Conservation (phyloP, 2,329 filamentous ascomycete species). For the Claviceps sp. region DNA sequence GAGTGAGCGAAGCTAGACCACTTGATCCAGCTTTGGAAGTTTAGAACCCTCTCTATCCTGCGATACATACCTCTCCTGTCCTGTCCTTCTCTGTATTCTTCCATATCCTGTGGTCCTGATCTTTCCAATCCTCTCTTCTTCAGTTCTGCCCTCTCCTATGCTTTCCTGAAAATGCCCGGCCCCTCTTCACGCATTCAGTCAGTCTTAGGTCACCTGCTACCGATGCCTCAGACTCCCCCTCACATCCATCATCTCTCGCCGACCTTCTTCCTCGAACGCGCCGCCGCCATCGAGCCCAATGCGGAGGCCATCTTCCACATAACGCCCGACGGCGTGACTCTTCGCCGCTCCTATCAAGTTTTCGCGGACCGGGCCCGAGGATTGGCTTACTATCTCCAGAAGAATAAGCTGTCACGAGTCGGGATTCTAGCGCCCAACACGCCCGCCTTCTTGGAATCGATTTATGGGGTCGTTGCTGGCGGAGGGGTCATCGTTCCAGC, state of each 20-base stretch:
- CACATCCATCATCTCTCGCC: conserved; percentile 73
- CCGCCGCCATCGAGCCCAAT: conserved; percentile 76
- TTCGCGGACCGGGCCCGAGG: conserved; percentile 78
- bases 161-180: conserved; percentile 41
- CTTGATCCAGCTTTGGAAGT: too few relatives aligned
- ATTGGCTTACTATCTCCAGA: conserved; percentile 74
- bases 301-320: conserved; percentile 76
- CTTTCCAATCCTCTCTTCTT: neutral
- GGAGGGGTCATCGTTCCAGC: conserved; percentile 62
- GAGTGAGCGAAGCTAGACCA: too few relatives aligned
- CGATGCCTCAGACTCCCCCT: conserved; percentile 28
- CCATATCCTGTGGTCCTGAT: neutral
- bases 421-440: conserved; percentile 88
- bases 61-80: too few relatives aligned
- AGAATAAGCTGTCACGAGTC: conserved; percentile 60
- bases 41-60: too few relatives aligned
- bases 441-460: conserved; percentile 80
- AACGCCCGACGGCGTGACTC: conserved; percentile 59
- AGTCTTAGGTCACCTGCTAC: conserved; percentile 38
- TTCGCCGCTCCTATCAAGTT: conserved; percentile 68
- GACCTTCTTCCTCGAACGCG: conserved; percentile 74
- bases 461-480: conserved; percentile 76
- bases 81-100: neutral
- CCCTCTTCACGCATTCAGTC: conserved; percentile 46
- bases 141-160: neutral